A percentile compares a stretch with the other conserved stretches of the same genome.
phyloP scores from a whole-genome alignment of 768 basidiomycete genomes.

The Rhodotorula kratochvilovae region DNA sequence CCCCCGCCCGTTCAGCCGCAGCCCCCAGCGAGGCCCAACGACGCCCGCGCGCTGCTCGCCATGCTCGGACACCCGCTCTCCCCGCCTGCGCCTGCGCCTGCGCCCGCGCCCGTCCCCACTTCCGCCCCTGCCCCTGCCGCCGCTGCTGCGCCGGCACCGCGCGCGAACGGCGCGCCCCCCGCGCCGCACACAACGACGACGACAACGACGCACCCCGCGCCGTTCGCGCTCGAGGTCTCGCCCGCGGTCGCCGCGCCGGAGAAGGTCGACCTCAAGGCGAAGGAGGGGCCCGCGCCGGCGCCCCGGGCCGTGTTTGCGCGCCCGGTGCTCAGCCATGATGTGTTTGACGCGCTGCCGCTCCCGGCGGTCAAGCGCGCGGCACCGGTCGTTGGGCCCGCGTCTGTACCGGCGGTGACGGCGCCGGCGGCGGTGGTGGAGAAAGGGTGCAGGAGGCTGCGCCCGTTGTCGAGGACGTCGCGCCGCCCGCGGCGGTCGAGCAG shows the following conservation, averaged over 20 bases:
- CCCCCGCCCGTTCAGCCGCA: background rate
- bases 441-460: background rate
- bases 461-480: no score
- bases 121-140: background rate
- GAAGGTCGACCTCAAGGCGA: no score
- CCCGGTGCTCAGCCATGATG: conserved; percentile 30
- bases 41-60: conserved; percentile 16
- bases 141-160: no score
- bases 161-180: background rate
- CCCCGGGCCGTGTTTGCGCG: conserved; percentile 10
- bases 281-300: background rate
- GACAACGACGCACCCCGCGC: conserved; percentile 5
- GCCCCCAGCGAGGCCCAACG: background rate
- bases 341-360: conserved; percentile 16
- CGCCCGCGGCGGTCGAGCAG: no score
- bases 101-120: no score
- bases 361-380: no score
- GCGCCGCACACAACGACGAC: background rate
- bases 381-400: background rate
- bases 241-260: background rate
- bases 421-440: background rate
- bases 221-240: background rate
- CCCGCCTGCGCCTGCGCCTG: background rate
- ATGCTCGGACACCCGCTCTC: background rate
- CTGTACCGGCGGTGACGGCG: background rate